A percentile compares a stretch with the other conserved stretches of the same genome.
Evolutionary conservation across 2,329 filamentous ascomycete species (phyloP).

Genomic region (Scopulariopsis brevicaulis): DNA sequence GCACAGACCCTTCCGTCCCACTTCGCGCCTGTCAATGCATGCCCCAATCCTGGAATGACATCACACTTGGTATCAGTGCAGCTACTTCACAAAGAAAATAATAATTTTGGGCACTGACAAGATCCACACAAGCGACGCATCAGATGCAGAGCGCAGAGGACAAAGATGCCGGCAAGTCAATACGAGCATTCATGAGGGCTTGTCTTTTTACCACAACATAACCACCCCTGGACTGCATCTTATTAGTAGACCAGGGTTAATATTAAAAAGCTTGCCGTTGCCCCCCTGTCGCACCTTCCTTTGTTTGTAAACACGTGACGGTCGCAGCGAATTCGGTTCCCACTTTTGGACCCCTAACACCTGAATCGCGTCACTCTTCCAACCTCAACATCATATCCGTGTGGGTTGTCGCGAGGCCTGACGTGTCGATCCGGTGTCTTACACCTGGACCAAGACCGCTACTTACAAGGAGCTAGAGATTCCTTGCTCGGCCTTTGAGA

Average conservation of each 20-base stretch:
- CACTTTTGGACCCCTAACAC: background rate
- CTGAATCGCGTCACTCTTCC: background rate
- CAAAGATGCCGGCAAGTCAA: background rate
- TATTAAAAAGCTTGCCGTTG: background rate
- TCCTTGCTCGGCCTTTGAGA: background rate
- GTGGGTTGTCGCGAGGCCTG: background rate
- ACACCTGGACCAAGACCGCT: too few relatives aligned
- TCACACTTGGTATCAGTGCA: background rate
- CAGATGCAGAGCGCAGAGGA: background rate
- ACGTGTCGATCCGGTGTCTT: background rate
- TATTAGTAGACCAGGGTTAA: background rate
- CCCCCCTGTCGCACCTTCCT: background rate
- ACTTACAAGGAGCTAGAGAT: too few relatives aligned
- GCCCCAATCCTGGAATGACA: background rate
- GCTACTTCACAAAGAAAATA: background rate
- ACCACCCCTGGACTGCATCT: background rate
- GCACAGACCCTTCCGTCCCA: background rate
- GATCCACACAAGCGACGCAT: background rate
- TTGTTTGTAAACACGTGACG: conserved; percentile 5
- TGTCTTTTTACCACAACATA: background rate
- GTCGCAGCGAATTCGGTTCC: background rate
- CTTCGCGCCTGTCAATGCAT: background rate
- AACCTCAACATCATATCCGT: background rate
- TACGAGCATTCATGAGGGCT: background rate
- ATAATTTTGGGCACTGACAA: background rate